Base-by-base conservation (phyloP, 2,329 filamentous ascomycete genomes). In the Akanthomyces muscarius region DNA sequence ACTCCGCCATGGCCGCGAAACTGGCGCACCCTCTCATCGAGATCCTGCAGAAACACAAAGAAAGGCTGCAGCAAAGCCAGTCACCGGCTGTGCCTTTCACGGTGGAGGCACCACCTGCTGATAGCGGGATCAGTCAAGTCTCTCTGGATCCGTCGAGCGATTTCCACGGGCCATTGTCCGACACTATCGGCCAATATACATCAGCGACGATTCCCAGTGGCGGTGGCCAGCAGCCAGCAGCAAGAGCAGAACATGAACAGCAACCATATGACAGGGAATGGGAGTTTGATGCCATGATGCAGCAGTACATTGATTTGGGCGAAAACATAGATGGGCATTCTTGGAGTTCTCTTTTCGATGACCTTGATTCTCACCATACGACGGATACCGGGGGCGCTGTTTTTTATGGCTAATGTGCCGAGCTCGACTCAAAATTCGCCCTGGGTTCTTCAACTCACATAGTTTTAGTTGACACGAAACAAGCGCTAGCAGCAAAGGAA, bases 221-320 rank as follows among this genome's bases (percentile, higher is more conserved):
- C 16, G 36, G 4, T 30, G 28, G 18, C 5, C 28, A 50, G 44
- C 42, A 48, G 30, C 42, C 25, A 50, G 30, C 25, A 36, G 56
- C 28, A 28, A 3, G 14, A 36, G 23, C n/a, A 50, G 56, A 59
- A 41, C 56, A 59, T 50, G 23, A 59, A 51, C 18, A 28, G 25
- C 30, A 36, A 51, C 30, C 44, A 28, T 18, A 13, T 41, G 56
- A n/a, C n/a, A 25, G 41, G n/a, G 56, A 59, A 10, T 42, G 45
- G 56, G 45, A 59, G n/a, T 42, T 59, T 25, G 56, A 59, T 51
- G 44, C 44, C 30, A 50, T 51, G 56, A 51, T 59, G 56, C 45
- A 59, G 21, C 28, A 51, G 41, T 59, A 59, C 21, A 51, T 59
- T 30, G 45, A 59, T 59, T 25, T 59, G 28, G 21, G 45, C 30